Evolutionary conservation across 1,284 basidiomycete species (phyloP).

Genomic region (Ustilago xerochloae): DNA sequence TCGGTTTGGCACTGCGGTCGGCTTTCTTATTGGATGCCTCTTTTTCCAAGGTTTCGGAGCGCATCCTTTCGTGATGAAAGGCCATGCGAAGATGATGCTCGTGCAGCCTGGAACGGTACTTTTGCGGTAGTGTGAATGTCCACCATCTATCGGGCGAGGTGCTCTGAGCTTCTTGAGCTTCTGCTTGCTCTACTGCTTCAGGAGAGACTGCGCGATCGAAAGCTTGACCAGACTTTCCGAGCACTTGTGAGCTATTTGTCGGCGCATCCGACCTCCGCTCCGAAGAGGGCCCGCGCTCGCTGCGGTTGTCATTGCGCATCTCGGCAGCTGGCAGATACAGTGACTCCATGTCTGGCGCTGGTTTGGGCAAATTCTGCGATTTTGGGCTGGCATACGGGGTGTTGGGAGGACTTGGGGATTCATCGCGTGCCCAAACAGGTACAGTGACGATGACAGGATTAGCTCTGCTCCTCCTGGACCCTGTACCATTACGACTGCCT

Average conservation of each 20-base stretch:
- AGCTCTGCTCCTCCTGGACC: constrained; percentile 25
- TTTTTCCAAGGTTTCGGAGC: constrained; percentile 22
- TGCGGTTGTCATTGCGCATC: constrained; percentile 8
- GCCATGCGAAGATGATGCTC: constrained; percentile 54
- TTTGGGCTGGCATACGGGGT: constrained; percentile 32
- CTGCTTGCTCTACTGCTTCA: constrained; percentile 26
- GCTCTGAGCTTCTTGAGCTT: constrained; percentile 30
- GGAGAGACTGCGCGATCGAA: constrained; percentile 25
- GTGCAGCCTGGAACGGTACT: constrained; percentile 52
- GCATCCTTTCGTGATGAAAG: constrained; percentile 34
- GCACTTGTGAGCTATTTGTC: constrained; percentile 10
- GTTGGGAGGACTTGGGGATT: constrained; percentile 44
- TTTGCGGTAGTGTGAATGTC: constrained; percentile 60
- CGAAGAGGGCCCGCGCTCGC: constrained; percentile 11
- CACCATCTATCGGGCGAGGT: constrained; percentile 52
- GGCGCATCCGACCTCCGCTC: constrained; percentile 14
- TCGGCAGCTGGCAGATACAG: constrained; percentile 28
- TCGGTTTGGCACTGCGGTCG: constrained; percentile 5
- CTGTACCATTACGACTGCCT: constrained; percentile 11
- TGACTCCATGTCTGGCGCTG: constrained; percentile 23
- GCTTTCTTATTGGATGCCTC: constrained; percentile 3
- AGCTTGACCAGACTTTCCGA: constrained; percentile 9
- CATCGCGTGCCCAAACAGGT: constrained; percentile 52
- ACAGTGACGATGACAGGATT: constrained; percentile 46
- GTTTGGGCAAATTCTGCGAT: constrained; percentile 23